A percentile compares a stretch with the other conserved stretches of the same genome.
Conservation (phyloP, 2,329 filamentous ascomycete genomes). For the Fusarium secorum region DNA sequence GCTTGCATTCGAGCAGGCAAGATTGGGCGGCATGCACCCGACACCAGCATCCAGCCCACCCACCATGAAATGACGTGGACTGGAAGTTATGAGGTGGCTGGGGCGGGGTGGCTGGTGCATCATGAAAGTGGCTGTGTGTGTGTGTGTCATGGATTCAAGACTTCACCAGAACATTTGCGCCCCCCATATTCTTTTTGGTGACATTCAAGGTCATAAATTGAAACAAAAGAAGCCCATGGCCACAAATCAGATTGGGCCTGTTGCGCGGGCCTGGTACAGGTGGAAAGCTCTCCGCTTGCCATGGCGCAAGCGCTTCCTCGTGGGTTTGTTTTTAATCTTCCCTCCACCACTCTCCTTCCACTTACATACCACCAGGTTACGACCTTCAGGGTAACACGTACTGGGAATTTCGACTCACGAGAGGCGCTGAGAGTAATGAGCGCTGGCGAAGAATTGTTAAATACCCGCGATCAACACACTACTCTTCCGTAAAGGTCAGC, state of each 20-base stretch:
- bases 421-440: constrained; percentile 47
- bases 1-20: constrained; percentile 6
- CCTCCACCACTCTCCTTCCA: constrained; percentile 2
- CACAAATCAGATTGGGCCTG: constrained; percentile 48
- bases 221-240: constrained; percentile 43
- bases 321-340: constrained; percentile 55
- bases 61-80: constrained; percentile 40
- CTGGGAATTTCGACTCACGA: constrained; percentile 70
- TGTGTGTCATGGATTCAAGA: constrained; percentile 18
- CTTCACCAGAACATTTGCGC: constrained; percentile 25
- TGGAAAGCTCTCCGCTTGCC: constrained; percentile 70
- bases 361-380: constrained; percentile 56
- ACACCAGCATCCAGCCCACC: background rate
- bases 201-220: constrained; percentile 5
- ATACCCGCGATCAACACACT: constrained; percentile 63
- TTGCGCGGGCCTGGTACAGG: constrained; percentile 60
- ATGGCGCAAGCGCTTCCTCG: constrained; percentile 69
- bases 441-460: constrained; percentile 70
- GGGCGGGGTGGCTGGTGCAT: constrained; percentile 27
- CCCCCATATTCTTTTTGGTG: constrained; percentile 9
- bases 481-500: constrained; percentile 63
- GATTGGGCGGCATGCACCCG: constrained; percentile 27
- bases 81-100: constrained; percentile 27
- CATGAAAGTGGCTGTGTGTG: constrained; percentile 13
- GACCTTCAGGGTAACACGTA: constrained; percentile 73